Evolutionary conservation across 805 yeast genomes (phyloP).

Genomic region (Hanseniaspora thailandica): DNA sequence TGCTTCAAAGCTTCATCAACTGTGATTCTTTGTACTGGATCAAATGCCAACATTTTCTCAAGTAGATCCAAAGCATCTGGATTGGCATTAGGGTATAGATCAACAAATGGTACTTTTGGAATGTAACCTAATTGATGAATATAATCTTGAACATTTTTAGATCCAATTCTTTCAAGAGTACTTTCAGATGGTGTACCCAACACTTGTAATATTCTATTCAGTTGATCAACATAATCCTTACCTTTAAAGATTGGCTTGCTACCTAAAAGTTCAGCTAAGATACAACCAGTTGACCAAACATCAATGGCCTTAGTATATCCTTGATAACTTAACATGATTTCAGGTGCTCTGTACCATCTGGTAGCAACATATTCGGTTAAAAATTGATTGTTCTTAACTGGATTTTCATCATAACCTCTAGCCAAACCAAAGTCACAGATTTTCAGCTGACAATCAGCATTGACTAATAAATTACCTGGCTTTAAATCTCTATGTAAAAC

Average conservation of each 20-base stretch:
- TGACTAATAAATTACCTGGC: constrained; percentile 85
- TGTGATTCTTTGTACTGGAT: constrained; percentile 71
- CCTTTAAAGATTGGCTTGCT: constrained; percentile 90
- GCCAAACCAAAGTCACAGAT: constrained; percentile 96
- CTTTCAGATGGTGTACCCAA: constrained; percentile 85
- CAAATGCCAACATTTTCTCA: constrained; percentile 69
- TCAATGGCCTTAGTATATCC: constrained; percentile 94
- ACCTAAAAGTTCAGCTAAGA: constrained; percentile 83
- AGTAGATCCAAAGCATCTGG: constrained; percentile 76
- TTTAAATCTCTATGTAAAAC: constrained; percentile 89
- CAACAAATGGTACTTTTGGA: constrained; percentile 62
- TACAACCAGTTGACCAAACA: constrained; percentile 97
- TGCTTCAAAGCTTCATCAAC: constrained; percentile 83
- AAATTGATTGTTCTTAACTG: constrained; percentile 81
- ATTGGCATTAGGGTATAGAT: constrained; percentile 72
- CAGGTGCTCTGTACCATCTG: constrained; percentile 98
- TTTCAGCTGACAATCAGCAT: constrained; percentile 92
- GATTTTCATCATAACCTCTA: constrained; percentile 72
- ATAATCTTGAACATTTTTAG: constrained; percentile 82
- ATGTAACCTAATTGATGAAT: constrained; percentile 75
- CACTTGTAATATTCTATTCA: constrained; percentile 72
- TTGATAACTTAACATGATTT: constrained; percentile 87
- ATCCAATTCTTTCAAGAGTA: constrained; percentile 59
- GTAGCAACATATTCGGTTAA: constrained; percentile 97
- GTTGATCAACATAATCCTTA: constrained; percentile 88